Evolutionary conservation across 495 filamentous ascomycete genomes (phyloP).

Genomic region (Xylaria scruposa): DNA sequence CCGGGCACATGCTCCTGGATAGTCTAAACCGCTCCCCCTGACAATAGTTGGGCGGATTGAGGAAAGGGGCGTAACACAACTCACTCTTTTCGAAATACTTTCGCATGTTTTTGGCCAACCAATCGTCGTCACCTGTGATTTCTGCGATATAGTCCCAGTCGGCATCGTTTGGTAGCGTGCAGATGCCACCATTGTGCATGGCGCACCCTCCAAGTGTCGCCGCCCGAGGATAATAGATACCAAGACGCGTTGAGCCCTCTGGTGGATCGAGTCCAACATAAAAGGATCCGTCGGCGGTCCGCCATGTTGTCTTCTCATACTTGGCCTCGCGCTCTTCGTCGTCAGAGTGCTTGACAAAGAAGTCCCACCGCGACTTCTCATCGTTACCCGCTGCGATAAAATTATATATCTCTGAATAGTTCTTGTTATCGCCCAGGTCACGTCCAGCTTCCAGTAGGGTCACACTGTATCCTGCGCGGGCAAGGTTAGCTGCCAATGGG

Average conservation of each 20-base stretch:
- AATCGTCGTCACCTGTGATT: slow-evolving; percentile 52
- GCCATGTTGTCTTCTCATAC: slow-evolving; percentile 54
- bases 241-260: slow-evolving; percentile 48
- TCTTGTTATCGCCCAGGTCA: slow-evolving; percentile 61
- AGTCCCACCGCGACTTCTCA: slow-evolving; percentile 57
- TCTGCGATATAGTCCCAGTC: slow-evolving; percentile 56
- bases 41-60: neutral
- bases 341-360: slow-evolving; percentile 58
- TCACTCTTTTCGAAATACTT: slow-evolving; percentile 46
- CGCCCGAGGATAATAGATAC: slow-evolving; percentile 56
- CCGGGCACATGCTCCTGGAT: neutral
- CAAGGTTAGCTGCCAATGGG: slow-evolving; percentile 66
- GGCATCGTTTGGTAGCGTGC: slow-evolving; percentile 48
- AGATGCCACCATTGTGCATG: slow-evolving; percentile 57
- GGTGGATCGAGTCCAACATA: slow-evolving; percentile 56
- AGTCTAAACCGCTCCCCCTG: neutral
- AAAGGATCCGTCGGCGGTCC: slow-evolving; percentile 52
- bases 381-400: slow-evolving; percentile 55
- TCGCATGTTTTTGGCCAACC: slow-evolving; percentile 54
- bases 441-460: slow-evolving; percentile 70
- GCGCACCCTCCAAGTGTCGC: slow-evolving; percentile 56
- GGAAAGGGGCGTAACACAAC: neutral
- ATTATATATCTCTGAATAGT: slow-evolving; percentile 47
- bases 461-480: slow-evolving; percentile 63
- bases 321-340: slow-evolving; percentile 49